Evolutionary conservation across 805 yeast species (phyloP).

Genomic region (Alloascoidea africana): DNA sequence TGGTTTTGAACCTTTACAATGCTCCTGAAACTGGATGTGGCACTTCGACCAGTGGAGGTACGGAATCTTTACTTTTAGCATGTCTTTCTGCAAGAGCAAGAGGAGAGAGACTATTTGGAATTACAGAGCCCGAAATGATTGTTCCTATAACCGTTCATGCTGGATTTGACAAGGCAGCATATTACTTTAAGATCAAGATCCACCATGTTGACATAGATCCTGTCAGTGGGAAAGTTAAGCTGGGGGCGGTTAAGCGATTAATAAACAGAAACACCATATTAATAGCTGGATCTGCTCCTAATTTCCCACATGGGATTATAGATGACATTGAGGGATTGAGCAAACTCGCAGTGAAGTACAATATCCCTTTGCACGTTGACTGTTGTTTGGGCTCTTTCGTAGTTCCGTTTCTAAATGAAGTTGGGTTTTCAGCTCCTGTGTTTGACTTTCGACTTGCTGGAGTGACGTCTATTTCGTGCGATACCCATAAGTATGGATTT

Average conservation of each 20-base stretch:
- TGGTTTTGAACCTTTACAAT: slow-evolving; percentile 70
- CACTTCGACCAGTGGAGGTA: slow-evolving; percentile 86
- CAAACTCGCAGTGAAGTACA: slow-evolving; percentile 40
- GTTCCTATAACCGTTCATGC: slow-evolving; percentile 91
- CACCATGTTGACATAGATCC: slow-evolving; percentile 70
- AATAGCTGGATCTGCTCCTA: slow-evolving; percentile 89
- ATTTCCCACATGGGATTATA: slow-evolving; percentile 91
- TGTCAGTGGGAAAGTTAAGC: slow-evolving; percentile 49
- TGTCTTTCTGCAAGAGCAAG: slow-evolving; percentile 79
- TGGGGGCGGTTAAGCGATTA: slow-evolving; percentile 41
- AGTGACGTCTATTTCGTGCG: slow-evolving; percentile 97
- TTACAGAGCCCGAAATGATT: slow-evolving; percentile 67
- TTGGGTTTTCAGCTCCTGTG: slow-evolving; percentile 34
- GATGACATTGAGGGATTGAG: slow-evolving; percentile 75
- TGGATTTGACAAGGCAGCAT: slow-evolving; percentile 86
- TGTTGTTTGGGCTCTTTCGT: slow-evolving; percentile 92
- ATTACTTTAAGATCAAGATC: slow-evolving; percentile 75
- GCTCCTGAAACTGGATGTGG: slow-evolving; percentile 72
- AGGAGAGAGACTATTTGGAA: slow-evolving; percentile 42
- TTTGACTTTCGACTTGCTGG: slow-evolving; percentile 80
- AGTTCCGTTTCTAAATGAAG: slow-evolving; percentile 59
- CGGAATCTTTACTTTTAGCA: slow-evolving; percentile 79
- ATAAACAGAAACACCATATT: slow-evolving; percentile 72
- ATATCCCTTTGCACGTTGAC: slow-evolving; percentile 89
- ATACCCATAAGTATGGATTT: slow-evolving; percentile 97